Percentiles rank a stretch among this genome's conserved stretches.
Evolutionary conservation across 129 eudicot genomes (phyloP).

Genomic region (Arctium minus): DNA sequence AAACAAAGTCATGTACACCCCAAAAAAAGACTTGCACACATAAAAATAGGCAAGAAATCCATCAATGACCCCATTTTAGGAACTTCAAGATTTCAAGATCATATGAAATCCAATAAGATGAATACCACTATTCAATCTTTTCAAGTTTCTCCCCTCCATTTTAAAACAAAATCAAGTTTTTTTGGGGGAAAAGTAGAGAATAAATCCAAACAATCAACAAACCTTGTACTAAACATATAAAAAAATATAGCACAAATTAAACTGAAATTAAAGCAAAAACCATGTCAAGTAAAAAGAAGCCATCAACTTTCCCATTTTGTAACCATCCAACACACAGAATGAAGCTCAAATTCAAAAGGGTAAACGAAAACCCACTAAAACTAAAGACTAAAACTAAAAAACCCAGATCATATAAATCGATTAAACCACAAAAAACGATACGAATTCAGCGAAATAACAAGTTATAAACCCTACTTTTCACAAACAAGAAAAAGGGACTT

Average conservation of each 20-base stretch:
- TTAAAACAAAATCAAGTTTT: conserved; percentile 1
- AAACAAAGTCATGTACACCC: not conserved
- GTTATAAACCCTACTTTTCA: not conserved
- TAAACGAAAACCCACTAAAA: conserved; percentile 1
- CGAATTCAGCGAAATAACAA: conserved; percentile 3
- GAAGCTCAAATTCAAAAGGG: not conserved
- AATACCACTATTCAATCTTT: not conserved
- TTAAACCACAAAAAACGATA: not conserved
- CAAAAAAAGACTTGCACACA: not conserved
- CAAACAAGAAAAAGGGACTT: not conserved
- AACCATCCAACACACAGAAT: not conserved
- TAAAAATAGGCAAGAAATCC: not conserved
- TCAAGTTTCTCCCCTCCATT: not conserved
- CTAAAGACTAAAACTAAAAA: not conserved
- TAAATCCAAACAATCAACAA: conserved; percentile 1
- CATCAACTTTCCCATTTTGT: conserved; percentile 7
- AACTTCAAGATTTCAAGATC: not conserved
- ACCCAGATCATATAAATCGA: conserved; percentile 8
- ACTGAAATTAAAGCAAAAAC: not conserved
- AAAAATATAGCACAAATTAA: conserved; percentile 9
- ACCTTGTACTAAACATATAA: not conserved
- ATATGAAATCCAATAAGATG: not conserved
- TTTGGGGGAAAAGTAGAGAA: not conserved
- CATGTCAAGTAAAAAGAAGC: not conserved
- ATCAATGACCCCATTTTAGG: not conserved